Evolutionary conservation across 2,329 filamentous ascomycete genomes (phyloP).

Genomic region (Colletotrichum sp.): DNA sequence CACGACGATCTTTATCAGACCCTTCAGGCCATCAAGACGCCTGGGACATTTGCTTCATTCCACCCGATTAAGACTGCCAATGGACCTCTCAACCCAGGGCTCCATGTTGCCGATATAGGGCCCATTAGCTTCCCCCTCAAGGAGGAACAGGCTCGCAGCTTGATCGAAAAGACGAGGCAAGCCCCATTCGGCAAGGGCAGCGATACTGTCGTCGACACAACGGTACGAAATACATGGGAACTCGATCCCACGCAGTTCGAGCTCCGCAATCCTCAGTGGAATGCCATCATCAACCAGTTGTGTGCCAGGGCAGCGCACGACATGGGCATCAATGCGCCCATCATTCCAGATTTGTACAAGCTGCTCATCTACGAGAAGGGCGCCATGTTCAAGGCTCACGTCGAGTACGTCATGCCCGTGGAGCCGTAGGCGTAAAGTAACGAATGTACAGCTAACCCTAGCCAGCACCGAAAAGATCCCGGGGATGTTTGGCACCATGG

Average conservation of each 20-base stretch:
- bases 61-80: background rate
- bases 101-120: conserved; percentile 24
- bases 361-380: conserved; percentile 56
- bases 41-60: conserved; percentile 24
- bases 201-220: conserved; percentile 43
- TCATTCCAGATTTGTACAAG: conserved; percentile 47
- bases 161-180: conserved; percentile 31
- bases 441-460: background rate
- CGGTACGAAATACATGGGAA: conserved; percentile 48
- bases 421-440: background rate
- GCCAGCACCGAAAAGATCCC: conserved; percentile 48
- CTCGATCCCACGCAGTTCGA: conserved; percentile 42
- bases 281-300: conserved; percentile 25
- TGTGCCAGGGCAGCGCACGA: conserved; percentile 27
- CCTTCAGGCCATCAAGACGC: conserved; percentile 10
- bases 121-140: conserved; percentile 29
- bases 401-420: conserved; percentile 32
- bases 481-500: conserved; percentile 55
- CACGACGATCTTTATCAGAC: conserved; percentile 11
- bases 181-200: conserved; percentile 43
- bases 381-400: conserved; percentile 52
- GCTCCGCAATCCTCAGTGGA: conserved; percentile 40
- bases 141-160: conserved; percentile 25
- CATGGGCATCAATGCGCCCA: conserved; percentile 34
- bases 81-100: background rate